phyloP scores from a whole-genome alignment of 345 rosid genomes.

The Rubroshorea leprosula region DNA sequence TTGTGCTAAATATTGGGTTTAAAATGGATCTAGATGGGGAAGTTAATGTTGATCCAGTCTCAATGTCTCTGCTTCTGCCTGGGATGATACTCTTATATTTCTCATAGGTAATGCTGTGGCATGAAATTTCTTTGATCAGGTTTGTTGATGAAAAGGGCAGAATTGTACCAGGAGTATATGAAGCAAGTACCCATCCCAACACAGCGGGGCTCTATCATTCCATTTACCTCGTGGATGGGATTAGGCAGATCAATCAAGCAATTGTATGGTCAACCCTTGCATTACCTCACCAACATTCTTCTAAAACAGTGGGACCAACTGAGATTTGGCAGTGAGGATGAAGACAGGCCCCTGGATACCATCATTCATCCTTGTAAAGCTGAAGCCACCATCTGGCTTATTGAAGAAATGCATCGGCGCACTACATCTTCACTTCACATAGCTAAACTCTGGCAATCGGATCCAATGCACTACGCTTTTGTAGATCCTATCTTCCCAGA shows the following conservation, averaged over 20 bases:
- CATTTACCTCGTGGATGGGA: constrained; percentile 71
- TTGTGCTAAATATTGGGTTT: not conserved
- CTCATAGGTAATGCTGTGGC: not conserved
- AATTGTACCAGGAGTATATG: constrained; percentile 87
- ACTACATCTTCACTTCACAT: constrained; percentile 57
- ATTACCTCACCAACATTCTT: constrained; percentile 68
- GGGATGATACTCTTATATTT: not conserved
- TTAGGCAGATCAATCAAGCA: constrained; percentile 67
- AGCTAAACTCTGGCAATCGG: constrained; percentile 59
- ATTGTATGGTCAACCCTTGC: constrained; percentile 77
- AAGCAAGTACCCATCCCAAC: constrained; percentile 53
- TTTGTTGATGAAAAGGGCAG: constrained; percentile 43
- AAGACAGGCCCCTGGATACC: constrained; percentile 45
- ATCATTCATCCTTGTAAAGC: constrained; percentile 78
- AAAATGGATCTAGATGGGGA: not conserved
- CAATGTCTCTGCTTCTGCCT: not conserved
- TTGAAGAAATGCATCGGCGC: constrained; percentile 69
- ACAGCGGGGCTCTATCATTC: constrained; percentile 65
- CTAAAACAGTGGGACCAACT: constrained; percentile 68
- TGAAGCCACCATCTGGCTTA: constrained; percentile 79
- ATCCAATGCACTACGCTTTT: constrained; percentile 49
- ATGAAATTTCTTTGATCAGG: constrained; percentile 26
- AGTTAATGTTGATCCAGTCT: too few species aligned
- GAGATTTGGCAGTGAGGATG: constrained; percentile 48
- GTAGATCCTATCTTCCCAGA: constrained; percentile 56